A percentile compares a stretch with the other conserved stretches of the same genome.
phyloP scores from a whole-genome alignment of 2,329 filamentous ascomycete species.

The Thelonectria rubi region DNA sequence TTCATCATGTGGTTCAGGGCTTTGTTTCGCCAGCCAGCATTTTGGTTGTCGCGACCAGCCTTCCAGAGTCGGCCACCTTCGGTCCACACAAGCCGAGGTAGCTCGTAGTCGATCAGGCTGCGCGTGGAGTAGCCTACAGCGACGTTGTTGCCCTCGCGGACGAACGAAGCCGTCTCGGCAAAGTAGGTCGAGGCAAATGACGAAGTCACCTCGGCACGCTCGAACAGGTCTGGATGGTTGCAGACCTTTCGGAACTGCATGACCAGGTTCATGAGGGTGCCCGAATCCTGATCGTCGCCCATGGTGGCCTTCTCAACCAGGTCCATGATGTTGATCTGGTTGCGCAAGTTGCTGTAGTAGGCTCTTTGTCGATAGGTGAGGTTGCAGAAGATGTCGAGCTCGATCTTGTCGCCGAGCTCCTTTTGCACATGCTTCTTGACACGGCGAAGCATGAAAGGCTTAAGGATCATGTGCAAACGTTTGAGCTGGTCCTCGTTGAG shows the following conservation, averaged over 20 bases:
- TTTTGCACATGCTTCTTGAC: constrained; percentile 99
- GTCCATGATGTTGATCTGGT: constrained; percentile 98
- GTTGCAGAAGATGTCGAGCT: constrained; percentile 94
- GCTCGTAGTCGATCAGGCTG: constrained; percentile 82
- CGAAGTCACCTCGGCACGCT: constrained; percentile 90
- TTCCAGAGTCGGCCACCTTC: constrained; percentile 80
- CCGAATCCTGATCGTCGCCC: constrained; percentile 93
- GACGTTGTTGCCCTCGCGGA: constrained; percentile 85
- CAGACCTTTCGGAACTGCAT: constrained; percentile 99
- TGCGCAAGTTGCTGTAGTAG: constrained; percentile 90
- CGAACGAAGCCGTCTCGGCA: constrained; percentile 93
- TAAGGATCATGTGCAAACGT: constrained; percentile 97
- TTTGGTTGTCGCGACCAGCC: constrained; percentile 75
- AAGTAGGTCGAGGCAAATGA: constrained; percentile 86
- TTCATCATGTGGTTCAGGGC: constrained; percentile 86
- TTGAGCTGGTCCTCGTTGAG: constrained; percentile 98
- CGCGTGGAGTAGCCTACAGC: constrained; percentile 87
- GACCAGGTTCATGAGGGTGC: constrained; percentile 97
- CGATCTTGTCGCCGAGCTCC: constrained; percentile 98
- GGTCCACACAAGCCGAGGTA: constrained; percentile 86
- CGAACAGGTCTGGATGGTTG: constrained; percentile 97
- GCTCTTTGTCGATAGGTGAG: constrained; percentile 95
- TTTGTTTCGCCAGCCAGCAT: constrained; percentile 81
- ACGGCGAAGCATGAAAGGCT: constrained; percentile 99
- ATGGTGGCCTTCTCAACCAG: constrained; percentile 96